A percentile compares a stretch with the other conserved stretches of the same genome.
phyloP scores from a whole-genome alignment of 345 rosid genomes.

The Eucalyptus regnans region DNA sequence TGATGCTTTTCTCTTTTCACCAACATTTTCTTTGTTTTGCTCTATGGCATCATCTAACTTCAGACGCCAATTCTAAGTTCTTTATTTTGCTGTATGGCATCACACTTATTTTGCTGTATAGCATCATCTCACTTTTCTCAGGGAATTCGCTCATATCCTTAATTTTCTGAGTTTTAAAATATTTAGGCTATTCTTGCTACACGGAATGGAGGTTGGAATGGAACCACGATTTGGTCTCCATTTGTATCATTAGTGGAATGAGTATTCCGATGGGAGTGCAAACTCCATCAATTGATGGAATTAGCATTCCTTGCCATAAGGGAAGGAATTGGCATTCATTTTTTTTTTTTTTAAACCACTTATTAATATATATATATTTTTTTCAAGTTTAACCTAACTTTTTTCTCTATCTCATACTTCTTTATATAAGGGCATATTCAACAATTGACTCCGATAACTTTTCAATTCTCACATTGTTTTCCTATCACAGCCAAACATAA shows the following conservation, averaged over 20 bases:
- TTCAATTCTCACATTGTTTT: not conserved
- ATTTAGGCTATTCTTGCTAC: not conserved
- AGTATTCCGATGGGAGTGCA: not conserved
- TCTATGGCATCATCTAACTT: not conserved
- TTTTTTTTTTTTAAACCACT: not conserved
- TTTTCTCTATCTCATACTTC: not conserved
- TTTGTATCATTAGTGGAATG: not conserved
- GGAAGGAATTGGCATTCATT: not conserved
- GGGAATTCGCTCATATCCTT: not conserved
- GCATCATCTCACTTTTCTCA: not conserved
- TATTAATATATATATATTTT: not conserved
- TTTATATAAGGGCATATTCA: not conserved
- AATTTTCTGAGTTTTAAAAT: not conserved
- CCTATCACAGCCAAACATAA: not conserved
- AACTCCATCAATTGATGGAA: not conserved
- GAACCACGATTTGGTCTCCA: not conserved
- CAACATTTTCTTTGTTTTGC: not conserved
- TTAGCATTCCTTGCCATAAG: not conserved
- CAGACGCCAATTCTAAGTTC: not conserved
- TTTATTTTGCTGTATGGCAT: not conserved
- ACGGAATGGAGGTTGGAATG: not conserved
- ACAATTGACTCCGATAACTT: not conserved
- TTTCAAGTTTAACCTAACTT: not conserved
- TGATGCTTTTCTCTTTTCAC: not conserved
- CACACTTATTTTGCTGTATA: not conserved